Evolutionary conservation across 768 basidiomycete genomes (phyloP).

Genomic region (Pulveroboletus sp.): DNA sequence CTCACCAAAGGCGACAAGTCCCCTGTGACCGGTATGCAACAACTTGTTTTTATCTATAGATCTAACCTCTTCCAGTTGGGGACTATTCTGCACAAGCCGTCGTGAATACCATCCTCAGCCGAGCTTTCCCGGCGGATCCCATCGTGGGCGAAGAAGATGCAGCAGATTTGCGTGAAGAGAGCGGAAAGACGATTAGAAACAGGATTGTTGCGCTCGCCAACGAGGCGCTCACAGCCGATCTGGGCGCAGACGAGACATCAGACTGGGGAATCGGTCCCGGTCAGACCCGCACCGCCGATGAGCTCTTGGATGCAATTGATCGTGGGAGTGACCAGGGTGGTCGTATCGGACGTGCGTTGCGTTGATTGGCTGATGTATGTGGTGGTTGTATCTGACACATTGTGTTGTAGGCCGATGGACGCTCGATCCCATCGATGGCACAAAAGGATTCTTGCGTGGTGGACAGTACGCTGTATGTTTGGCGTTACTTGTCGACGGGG

Average conservation of each 20-base stretch:
- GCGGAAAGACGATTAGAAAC: constrained; percentile 43
- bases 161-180: constrained; percentile 59
- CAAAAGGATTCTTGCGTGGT: constrained; percentile 89
- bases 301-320: constrained; percentile 86
- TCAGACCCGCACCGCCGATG: constrained; percentile 45
- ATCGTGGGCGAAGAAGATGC: constrained; percentile 98
- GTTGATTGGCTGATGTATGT: not conserved
- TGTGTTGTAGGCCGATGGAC: constrained; percentile 71
- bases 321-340: constrained; percentile 77
- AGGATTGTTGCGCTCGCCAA: constrained; percentile 83
- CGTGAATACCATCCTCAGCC: constrained; percentile 73
- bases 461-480: constrained; percentile 94
- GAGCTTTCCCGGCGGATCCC: constrained; percentile 78
- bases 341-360: constrained; percentile 60
- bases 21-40: constrained; percentile 73
- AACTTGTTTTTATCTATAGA: too few relatives aligned
- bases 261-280: constrained; percentile 75
- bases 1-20: constrained; percentile 90
- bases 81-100: constrained; percentile 95
- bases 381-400: not conserved
- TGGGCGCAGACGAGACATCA: constrained; percentile 51
- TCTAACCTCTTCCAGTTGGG: constrained; percentile 55
- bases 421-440: constrained; percentile 89
- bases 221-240: constrained; percentile 61
- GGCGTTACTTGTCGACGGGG: constrained; percentile 74